Base-by-base conservation (phyloP, 352 stramenopile genomes). In the Globisporangium cylindrosporum region DNA sequence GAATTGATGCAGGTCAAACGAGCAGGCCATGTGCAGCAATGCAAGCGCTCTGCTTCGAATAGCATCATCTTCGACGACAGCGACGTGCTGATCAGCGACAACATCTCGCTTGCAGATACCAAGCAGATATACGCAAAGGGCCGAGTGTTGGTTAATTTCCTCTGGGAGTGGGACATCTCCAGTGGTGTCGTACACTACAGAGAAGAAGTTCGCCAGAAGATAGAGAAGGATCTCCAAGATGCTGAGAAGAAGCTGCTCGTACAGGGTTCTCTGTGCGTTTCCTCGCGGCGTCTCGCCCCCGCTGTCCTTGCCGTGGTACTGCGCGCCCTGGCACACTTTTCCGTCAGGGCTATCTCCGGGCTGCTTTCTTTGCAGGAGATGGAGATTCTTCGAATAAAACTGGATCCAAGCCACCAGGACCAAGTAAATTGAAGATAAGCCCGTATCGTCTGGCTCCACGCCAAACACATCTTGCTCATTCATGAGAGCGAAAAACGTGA, bases 11-110 rank as follows among this genome's bases (percentile, higher is more conserved):
- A 71, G 49, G 25, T 81, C 67, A 4, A 77, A 68, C 18, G 67
- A 81, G 60, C 70, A 78, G n/a, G 79, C 29, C 10, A 78, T 32
- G 24, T 72, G 71, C 15, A 81, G 59, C 1, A 81, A 55, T 10
- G 57, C 65, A 6, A 81, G 64, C 1, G 67, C 29, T 48, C 57
- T 59, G 29, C 46, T 74, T 18, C 73, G 73, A 38, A 81, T 64
- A 38, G 51, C 29, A 20, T 66, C 48, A 14, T 53, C 64, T 3
- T 60, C 36, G n/a, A 79, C 70, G 1, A 70, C 25, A 18, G 34
- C 38, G n/a, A 48, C 4, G 20, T 67, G 60, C 41, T 69, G 58
- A 46, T 64, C 64, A 22, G 34, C 10, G 10, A 20, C 9, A 10
- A 48, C 14, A 7, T 24, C 6, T 9, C 48, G 61, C 34, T 25